Evolutionary conservation across 1,284 basidiomycete species (phyloP).

Genomic region (Crepidotus sp.): DNA sequence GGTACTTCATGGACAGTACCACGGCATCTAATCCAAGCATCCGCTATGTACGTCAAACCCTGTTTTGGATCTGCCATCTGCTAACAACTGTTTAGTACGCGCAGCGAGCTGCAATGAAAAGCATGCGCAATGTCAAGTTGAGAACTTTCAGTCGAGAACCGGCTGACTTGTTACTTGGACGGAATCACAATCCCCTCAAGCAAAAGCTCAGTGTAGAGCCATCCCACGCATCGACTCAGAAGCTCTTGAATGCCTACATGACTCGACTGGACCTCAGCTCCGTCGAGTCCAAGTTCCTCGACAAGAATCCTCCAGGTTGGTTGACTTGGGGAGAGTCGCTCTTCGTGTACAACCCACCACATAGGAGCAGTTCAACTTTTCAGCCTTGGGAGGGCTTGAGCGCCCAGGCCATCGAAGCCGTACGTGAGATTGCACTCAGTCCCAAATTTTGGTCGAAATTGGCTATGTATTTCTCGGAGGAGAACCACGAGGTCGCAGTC

Average conservation of each 20-base stretch:
- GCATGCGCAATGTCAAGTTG: conserved; percentile 66
- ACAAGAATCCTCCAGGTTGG: conserved; percentile 54
- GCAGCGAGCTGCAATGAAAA: conserved; percentile 61
- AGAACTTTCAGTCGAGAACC: conserved; percentile 57
- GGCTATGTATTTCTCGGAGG: conserved; percentile 53
- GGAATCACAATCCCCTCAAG: conserved; percentile 52
- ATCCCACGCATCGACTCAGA: conserved; percentile 47
- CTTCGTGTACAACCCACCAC: conserved; percentile 40
- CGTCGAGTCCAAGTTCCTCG: conserved; percentile 29
- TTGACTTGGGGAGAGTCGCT: conserved; percentile 43
- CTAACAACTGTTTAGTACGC: conserved; percentile 42
- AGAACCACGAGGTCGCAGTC: conserved; percentile 52
- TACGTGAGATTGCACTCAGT: conserved; percentile 38
- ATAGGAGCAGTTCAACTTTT: conserved; percentile 38
- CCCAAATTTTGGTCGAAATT: conserved; percentile 53
- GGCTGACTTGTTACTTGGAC: conserved; percentile 47
- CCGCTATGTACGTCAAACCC: conserved; percentile 49
- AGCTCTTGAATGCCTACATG: conserved; percentile 46
- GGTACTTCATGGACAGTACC: conserved; percentile 49
- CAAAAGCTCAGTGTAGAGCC: conserved; percentile 41
- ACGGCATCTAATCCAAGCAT: conserved; percentile 57
- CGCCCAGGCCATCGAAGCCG: conserved; percentile 34
- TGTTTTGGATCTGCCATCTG: neutral
- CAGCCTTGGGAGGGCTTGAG: conserved; percentile 48
- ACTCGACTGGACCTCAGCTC: conserved; percentile 31